Conservation (phyloP, 345 rosid genomes). For the Triadica sebifera region DNA sequence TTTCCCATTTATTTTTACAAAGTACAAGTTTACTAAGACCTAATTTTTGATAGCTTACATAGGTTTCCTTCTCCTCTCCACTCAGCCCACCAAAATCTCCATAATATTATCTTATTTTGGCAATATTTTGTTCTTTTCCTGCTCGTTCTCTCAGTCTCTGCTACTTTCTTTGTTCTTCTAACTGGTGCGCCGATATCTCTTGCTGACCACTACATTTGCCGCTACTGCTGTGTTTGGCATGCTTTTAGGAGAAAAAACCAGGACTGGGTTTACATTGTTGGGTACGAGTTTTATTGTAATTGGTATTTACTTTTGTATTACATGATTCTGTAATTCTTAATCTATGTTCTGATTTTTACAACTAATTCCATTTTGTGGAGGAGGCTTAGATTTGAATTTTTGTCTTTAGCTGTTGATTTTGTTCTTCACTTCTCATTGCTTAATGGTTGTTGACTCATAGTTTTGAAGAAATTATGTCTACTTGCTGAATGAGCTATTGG, state of each 20-base stretch:
- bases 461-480: background rate
- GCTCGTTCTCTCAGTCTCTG: constrained; percentile 83
- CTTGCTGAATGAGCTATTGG: background rate
- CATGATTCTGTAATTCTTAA: constrained; percentile 14
- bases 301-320: constrained; percentile 78
- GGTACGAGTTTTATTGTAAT: constrained; percentile 64
- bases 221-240: constrained; percentile 81
- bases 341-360: background rate
- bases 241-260: constrained; percentile 69
- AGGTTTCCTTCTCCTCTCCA: constrained; percentile 26
- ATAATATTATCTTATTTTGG: constrained; percentile 68
- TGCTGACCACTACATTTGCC: constrained; percentile 89
- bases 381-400: background rate
- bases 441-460: no score
- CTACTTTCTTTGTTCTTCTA: constrained; percentile 73
- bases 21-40: no score
- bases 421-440: no score
- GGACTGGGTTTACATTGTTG: constrained; percentile 48
- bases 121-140: constrained; percentile 84
- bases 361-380: no score
- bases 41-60: no score
- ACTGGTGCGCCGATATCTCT: constrained; percentile 70
- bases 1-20: no score
- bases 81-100: constrained; percentile 28
- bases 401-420: background rate